Conservation (phyloP, 345 rosid genomes). For the Garcia nutans region DNA sequence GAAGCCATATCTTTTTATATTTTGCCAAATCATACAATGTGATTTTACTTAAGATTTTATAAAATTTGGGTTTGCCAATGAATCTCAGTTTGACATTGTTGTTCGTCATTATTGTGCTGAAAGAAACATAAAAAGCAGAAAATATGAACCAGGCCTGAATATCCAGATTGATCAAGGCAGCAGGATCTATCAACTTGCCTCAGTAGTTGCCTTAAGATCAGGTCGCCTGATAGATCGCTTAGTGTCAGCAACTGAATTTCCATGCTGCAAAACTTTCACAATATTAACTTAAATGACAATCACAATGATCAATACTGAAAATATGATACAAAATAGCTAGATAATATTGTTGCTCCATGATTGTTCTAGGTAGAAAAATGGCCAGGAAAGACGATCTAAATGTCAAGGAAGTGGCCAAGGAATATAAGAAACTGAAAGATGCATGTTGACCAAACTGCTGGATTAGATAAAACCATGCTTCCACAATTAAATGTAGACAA, state of each 20-base stretch:
- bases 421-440: too few relatives aligned
- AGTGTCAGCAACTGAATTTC: not conserved
- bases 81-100: not conserved
- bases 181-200: slow-evolving; percentile 18
- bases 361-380: not conserved
- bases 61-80: too few relatives aligned
- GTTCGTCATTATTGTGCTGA: not conserved
- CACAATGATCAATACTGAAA: not conserved
- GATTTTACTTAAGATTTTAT: not conserved
- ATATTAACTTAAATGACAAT: not conserved
- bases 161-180: not conserved
- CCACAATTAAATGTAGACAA: not conserved
- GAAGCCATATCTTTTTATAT: not conserved
- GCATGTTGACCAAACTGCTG: not conserved
- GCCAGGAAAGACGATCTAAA: not conserved
- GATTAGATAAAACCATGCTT: not conserved
- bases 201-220: slow-evolving; percentile 16
- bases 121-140: not conserved
- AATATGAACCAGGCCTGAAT: not conserved
- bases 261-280: slow-evolving; percentile 2
- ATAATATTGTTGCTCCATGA: not conserved
- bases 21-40: not conserved
- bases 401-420: not conserved
- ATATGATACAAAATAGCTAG: not conserved
- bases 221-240: slow-evolving; percentile 3